Conservation (phyloP, 306 rosid species). For the Dryas alaskensis region DNA sequence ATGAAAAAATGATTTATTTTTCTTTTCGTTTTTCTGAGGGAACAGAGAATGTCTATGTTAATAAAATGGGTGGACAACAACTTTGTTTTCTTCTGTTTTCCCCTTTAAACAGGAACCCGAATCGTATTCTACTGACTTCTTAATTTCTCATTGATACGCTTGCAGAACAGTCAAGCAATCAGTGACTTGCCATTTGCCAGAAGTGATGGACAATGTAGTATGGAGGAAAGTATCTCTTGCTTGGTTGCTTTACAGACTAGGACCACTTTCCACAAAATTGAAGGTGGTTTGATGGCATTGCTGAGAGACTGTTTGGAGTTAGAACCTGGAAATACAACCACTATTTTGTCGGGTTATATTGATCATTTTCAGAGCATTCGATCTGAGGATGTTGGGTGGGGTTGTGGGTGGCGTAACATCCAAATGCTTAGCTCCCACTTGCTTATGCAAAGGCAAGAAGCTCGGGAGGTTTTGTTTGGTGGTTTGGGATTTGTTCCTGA, state of each 20-base stretch:
- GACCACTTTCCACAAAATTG: constrained; percentile 48
- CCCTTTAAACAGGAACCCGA: neutral
- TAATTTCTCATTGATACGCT: constrained; percentile 8
- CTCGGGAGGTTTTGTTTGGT: constrained; percentile 59
- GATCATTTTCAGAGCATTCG: constrained; percentile 73
- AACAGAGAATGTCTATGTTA: neutral
- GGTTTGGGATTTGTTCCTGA: constrained; percentile 76
- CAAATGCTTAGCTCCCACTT: constrained; percentile 80
- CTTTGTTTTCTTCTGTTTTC: neutral
- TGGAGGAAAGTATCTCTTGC: constrained; percentile 44
- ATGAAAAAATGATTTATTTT: neutral
- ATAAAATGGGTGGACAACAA: neutral
- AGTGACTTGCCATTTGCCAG: constrained; percentile 17
- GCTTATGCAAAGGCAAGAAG: constrained; percentile 53
- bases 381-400: constrained; percentile 77
- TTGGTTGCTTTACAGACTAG: constrained; percentile 56
- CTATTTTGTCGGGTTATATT: constrained; percentile 55
- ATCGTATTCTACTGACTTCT: constrained; percentile 3
- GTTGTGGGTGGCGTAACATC: constrained; percentile 89
- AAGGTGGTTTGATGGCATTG: constrained; percentile 59
- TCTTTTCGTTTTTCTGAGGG: neutral
- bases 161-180: constrained; percentile 39
- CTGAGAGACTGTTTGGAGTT: constrained; percentile 65
- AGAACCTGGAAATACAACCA: constrained; percentile 47
- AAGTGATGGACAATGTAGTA: constrained; percentile 25